Conservation (phyloP, 2,329 filamentous ascomycete genomes). For the Fusarium torreyae region DNA sequence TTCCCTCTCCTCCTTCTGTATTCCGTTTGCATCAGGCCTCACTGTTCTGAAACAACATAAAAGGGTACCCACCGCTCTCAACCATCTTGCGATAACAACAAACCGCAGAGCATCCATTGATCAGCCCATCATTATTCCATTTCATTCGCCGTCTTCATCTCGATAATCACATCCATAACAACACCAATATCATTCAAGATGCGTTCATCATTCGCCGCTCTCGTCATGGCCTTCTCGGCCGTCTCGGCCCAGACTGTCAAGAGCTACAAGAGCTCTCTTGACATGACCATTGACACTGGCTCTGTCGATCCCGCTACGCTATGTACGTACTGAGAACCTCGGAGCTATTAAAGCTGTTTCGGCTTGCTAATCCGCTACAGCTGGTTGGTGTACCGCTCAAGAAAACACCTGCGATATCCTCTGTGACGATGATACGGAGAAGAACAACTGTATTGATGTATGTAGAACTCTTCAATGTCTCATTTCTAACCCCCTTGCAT, state of each 20-base stretch:
- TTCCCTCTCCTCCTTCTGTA: conserved; percentile 26
- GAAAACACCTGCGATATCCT: conserved; percentile 65
- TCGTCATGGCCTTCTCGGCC: conserved; percentile 62
- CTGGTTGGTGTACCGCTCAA: conserved; percentile 67
- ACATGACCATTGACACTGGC: conserved; percentile 60
- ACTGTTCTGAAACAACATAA: conserved; percentile 31
- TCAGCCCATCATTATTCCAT: conserved; percentile 43
- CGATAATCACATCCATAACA: conserved; percentile 18
- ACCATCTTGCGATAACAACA: conserved; percentile 26
- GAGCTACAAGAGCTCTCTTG: conserved; percentile 61
- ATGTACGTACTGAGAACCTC: conserved; percentile 56
- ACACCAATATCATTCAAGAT: conserved; percentile 53
- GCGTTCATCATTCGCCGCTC: conserved; percentile 59
- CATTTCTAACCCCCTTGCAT: background rate
- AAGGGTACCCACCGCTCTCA: conserved; percentile 17
- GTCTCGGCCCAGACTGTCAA: conserved; percentile 58
- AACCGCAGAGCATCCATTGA: conserved; percentile 31
- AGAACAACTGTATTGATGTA: conserved; percentile 65
- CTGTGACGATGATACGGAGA: conserved; percentile 57
- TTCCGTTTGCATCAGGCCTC: conserved; percentile 23
- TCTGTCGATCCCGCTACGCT: conserved; percentile 53
- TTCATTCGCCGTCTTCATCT: conserved; percentile 26
- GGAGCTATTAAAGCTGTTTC: conserved; percentile 8
- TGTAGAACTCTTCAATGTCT: conserved; percentile 38
- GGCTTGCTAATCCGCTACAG: conserved; percentile 52